Evolutionary conservation across 2,329 filamentous ascomycete genomes (phyloP), one percentile per base, ranked within the genome.

Genomic region (Daldinia sp.): DNA sequence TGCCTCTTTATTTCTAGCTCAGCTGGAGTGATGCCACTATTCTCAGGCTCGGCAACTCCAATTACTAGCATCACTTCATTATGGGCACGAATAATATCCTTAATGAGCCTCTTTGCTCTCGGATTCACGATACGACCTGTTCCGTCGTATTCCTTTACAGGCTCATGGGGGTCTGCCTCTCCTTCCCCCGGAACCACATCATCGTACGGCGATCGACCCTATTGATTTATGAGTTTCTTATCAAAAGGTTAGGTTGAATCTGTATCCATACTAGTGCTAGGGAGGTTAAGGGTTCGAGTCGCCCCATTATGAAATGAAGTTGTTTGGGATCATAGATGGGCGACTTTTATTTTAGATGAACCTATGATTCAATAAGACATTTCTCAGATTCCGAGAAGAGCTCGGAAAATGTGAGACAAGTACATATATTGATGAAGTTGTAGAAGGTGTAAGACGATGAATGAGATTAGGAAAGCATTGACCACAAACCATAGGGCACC

Each of bases 11-110:
- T 77, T 51, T 73, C 71, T 1, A 60, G 15, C 44, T 84, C 82
- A 6, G 78, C 75, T 58, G 84, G 81, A 4, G 79, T 78, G 3
- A 81, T 80, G 23, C 78, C 75, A 3, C 78, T 78, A 57, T 83
- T 84, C 60, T 89, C 87, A 13, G 87, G 85, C 72, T 89, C 87
- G 7, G 87, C 87, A 4, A 89, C 87, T 4, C 87, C 87, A 42
- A 89, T 89, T 9, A 88, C 86, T 18, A 85, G 82, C 87, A 89
- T 89, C 3, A 89, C 87, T 70, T 89, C 87, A 70, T 89, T 89
- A 73, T 89, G 87, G 9, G 87, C 84, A 58, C 87, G 82, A 28
- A 89, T 86, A 35, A 89, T 83, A 65, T 87, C 84, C 55, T 84
- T 82, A 70, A 88, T 88, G 69, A 88, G 83, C 12, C 81, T 79